Conservation (phyloP, 176 grass and related monocot species). For the Carex cristatella region DNA sequence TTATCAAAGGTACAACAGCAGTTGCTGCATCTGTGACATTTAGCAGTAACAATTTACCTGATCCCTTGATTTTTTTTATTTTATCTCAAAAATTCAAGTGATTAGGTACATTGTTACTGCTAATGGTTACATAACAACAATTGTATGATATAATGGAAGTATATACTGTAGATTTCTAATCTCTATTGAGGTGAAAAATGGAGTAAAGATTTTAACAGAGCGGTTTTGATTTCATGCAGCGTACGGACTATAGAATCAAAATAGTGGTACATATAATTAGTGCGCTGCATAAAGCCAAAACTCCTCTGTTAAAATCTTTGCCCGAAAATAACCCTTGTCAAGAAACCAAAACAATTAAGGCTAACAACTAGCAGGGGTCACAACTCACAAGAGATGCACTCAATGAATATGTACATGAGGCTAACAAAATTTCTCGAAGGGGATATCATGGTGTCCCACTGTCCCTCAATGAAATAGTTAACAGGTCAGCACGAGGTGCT, state of each 20-base stretch:
- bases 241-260: no score
- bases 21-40: no score
- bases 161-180: background rate
- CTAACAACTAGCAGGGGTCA: background rate
- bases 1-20: background rate
- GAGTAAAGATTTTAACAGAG: no score
- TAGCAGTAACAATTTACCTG: no score
- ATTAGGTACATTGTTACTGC: background rate
- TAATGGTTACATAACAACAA: background rate
- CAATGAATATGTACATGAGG: slow-evolving; percentile 20
- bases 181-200: background rate
- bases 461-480: slow-evolving; percentile 26
- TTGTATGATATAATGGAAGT: background rate
- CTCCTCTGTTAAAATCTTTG: background rate
- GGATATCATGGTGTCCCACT: slow-evolving; percentile 46
- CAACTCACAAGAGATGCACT: background rate
- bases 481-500: slow-evolving; percentile 33
- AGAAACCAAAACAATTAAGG: background rate
- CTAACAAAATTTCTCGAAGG: slow-evolving; percentile 14
- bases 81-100: background rate
- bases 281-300: no score
- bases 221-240: no score
- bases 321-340: no score
- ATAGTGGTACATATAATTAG: no score
- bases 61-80: no score